Evolutionary conservation across 2,329 filamentous ascomycete genomes (phyloP).

Genomic region (Chlorencoelia australis): DNA sequence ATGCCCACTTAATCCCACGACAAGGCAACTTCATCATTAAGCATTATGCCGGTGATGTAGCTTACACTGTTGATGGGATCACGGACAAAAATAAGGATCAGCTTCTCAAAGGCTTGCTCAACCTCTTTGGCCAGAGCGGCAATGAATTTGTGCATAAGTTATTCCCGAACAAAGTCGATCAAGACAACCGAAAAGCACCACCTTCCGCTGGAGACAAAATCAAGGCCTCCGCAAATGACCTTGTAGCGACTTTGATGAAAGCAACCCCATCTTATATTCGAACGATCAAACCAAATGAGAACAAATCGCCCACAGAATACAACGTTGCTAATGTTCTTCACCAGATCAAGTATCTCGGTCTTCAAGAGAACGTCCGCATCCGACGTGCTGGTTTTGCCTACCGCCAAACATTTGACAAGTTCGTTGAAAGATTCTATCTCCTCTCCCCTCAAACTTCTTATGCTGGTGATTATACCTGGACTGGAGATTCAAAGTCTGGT

Average conservation of each 20-base stretch:
- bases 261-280: conserved; percentile 95
- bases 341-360: conserved; percentile 96
- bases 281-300: conserved; percentile 98
- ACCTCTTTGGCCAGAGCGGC: conserved; percentile 71
- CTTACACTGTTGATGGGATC: conserved; percentile 90
- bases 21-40: conserved; percentile 98
- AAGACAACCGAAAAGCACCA: conserved; percentile 88
- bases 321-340: conserved; percentile 87
- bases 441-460: conserved; percentile 91
- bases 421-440: conserved; percentile 93
- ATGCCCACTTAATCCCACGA: conserved; percentile 81
- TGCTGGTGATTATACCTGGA: conserved; percentile 95
- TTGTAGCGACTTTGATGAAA: conserved; percentile 94
- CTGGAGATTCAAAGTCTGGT: conserved; percentile 75
- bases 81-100: conserved; percentile 99
- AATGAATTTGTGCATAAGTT: conserved; percentile 81
- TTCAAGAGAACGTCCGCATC: conserved; percentile 99
- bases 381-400: conserved; percentile 94
- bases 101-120: conserved; percentile 85
- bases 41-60: conserved; percentile 96
- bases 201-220: conserved; percentile 96
- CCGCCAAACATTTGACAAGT: conserved; percentile 94
- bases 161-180: conserved; percentile 88
- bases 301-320: conserved; percentile 91
- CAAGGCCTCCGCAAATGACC: conserved; percentile 83